Evolutionary conservation across 805 yeast genomes (phyloP), one percentile per base, ranked within the genome.

Genomic region (Barnettozyma californica): DNA sequence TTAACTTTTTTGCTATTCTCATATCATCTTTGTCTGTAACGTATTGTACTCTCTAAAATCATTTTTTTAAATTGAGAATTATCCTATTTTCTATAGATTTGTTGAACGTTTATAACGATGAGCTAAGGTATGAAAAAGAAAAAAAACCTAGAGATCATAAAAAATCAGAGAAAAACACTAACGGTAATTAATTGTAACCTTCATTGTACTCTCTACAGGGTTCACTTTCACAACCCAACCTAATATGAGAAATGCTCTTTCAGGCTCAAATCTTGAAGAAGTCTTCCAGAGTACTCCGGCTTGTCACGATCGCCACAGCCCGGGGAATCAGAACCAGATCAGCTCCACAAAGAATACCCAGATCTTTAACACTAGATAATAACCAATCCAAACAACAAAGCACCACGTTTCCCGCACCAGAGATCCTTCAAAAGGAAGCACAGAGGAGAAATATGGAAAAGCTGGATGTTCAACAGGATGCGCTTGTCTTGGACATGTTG

Each of bases 401-500:
- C 14, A 16, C 33, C 16, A 13, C 33, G 5, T 13, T 13, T 2
- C 7, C 16, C 5, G 16, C 14, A 16, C 33, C 7, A 16, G 33
- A 29, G 3, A 14, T 16, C 3, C 11, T 35, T 14, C 13, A 35
- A 20, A 35, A n/a, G 16, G 44, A 34, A 11, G 35, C 29, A 3
- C 14, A 13, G 4, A 26, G 19, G 23, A 33, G 48, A 14, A 36
- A 36, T 1, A 21, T 51, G 13, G 47, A 46, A 3, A 48, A 46
- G 19, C 39, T 58, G 1, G 48, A 53, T 9, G 29, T 50, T 2
- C 44, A 50, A 1, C 48, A 45, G 14, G 59, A 57, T 44, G 9
- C 48, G 9, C 5, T 57, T 3, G 42, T 57, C 1, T 20, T 59
- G 14, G 60, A 59, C 14, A 50, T 50, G 36, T 25, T 58, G 42